Base-by-base conservation (phyloP, 2,329 filamentous ascomycete species). In the Helotiales sp. region DNA sequence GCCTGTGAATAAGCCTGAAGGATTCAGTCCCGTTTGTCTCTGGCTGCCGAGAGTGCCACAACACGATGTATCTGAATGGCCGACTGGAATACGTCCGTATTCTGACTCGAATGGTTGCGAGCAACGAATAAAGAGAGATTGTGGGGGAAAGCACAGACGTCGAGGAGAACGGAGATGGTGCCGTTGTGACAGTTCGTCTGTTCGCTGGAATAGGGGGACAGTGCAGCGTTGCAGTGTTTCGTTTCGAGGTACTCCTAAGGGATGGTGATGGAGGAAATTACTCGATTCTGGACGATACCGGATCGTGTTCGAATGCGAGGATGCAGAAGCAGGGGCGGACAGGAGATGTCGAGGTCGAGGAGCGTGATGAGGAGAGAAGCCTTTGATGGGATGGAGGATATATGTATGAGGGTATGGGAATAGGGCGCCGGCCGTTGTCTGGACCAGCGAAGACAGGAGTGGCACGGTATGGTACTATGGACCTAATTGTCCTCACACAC, bases 91-190 rank as follows among this genome's bases (percentile, higher is more conserved):
- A 48, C 25, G 46, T 12, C 46, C 46, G 46, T 48, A 31, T n/a
- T n/a, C n/a, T n/a, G n/a, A n/a, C 46, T n/a, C n/a, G 25, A 29
- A 22, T 40, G 36, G 36, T 19, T 40, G 40, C 17, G 27, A 19
- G 19, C 31, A 51, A 51, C 17, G 31, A 51, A 51, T 27, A 27
- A 46, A 48, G 46, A 48, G 46, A 27, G 38, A 40, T 34, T 55
- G 33, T 57, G 42, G 54, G 58, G 55, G 55, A 55, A 57, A 40
- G 60, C 60, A 63, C 60, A 60, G 60, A 63, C 58, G 24, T 22
- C 30, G 29, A 29, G 24, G 30, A 29, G 12, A 17, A 17, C 17
- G 22, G 19, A 29, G 25, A 24, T 12, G 40, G 24, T 36, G 47
- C n/a, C 30, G 44, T 56, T 60, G 55, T 47, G 57, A 55, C 55